Evolutionary conservation across 202 grass and related monocot species (phyloP), one percentile per base, ranked within the genome.

Genomic region (Schoenoplectus triqueter): DNA sequence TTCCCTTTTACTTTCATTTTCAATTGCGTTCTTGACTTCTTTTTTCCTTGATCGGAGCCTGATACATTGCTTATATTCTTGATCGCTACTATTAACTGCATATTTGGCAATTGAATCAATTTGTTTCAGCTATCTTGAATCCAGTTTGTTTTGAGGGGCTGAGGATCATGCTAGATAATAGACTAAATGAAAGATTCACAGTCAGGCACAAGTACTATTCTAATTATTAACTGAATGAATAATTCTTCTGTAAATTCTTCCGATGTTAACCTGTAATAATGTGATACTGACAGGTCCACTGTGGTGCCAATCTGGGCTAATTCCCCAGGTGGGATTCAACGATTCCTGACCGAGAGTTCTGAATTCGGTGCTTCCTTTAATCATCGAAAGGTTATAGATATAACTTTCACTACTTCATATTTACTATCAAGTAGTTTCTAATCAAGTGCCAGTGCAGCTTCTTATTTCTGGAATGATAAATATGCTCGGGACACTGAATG

Each of bases 331-430:
- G 31, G 31, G 31, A 31, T 31, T 31, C 31, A 31, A 31, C 31
- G 31, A 84, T 80, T 94, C 61, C 86, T 92, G 10, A 83, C 82
- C 15, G 80, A 83, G 20, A 82, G 49, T 66, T 97, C 94, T 52
- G 90, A 97, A 14, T 94, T 97, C 65, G 95, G 92, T 9, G 90
- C 92, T 67, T 91, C 86, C 80, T 94, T 83, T 85, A 1, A 94
- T 15, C 66, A 94, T 67, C 89, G 82, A 31, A 89, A 81, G 92
- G 95, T 97, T 89, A 42, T 54, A 31, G 31, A 31, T 22, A 14
- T 59, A 4, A 60, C 42, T 10, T 54, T 49, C 69, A 50, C 46
- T 67, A 31, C 31, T n/a, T 3, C 19, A 60, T 83, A 7, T 15
- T 56, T 50, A 61, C 7, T 5, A 71, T 20, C 65, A 2, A 72